These are phyloP conservation scores for Baorangia bicolor DNA, from an alignment of 768 basidiomycete genomes.

Conservation along the genomic window DNA sequence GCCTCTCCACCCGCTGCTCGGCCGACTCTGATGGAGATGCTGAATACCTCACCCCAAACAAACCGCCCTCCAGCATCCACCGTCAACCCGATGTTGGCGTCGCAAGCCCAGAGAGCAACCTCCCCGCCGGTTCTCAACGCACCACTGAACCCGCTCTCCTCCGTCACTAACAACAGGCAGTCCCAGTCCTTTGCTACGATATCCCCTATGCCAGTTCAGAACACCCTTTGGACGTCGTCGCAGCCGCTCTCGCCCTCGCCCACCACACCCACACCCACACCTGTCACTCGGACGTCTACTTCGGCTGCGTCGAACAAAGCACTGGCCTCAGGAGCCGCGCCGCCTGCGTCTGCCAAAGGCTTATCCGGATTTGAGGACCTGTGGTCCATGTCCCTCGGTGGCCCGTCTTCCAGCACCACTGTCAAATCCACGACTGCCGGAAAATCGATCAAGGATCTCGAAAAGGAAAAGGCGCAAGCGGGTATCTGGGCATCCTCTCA, in stretches of 20 bases:
- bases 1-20: constrained; percentile 35
- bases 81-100: constrained; percentile 6
- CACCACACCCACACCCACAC: constrained; percentile 7
- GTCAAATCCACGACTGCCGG: constrained; percentile 39
- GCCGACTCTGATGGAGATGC: constrained; percentile 49
- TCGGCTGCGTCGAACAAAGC: constrained; percentile 16
- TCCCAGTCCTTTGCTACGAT: constrained; percentile 21
- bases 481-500: constrained; percentile 66
- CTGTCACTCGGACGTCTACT: constrained; percentile 9
- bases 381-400: constrained; percentile 79
- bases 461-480: constrained; percentile 81
- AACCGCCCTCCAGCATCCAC: constrained; percentile 11
- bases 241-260: constrained; percentile 34
- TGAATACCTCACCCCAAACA: constrained; percentile 35
- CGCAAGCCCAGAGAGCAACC: constrained; percentile 14
- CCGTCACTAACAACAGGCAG: constrained; percentile 26
- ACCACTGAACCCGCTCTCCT: constrained; percentile 23
- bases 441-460: constrained; percentile 87
- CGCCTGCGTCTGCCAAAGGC: constrained; percentile 37
- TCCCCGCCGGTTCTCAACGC: constrained; percentile 29
- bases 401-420: constrained; percentile 29
- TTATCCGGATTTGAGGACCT: constrained; percentile 80
- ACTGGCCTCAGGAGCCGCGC: constrained; percentile 13
- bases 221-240: constrained; percentile 22
- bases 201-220: constrained; percentile 21